These are phyloP conservation scores for Rhodotorula sp. DNA, from an alignment of 1,284 basidiomycete species.

Conservation along the genomic window DNA sequence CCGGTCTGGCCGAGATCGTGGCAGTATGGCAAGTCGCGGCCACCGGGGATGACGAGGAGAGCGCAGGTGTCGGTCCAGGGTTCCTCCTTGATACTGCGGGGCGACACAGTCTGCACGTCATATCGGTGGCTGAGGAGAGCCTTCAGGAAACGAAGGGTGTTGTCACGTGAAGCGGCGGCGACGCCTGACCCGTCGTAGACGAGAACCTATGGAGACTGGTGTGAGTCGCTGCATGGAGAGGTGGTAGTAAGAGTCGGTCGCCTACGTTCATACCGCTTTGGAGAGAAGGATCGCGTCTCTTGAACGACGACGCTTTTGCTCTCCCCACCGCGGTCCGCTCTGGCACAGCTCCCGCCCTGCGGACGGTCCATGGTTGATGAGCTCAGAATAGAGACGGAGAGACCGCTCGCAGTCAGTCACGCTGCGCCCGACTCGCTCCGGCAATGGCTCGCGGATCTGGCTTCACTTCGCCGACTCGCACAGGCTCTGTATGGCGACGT, in stretches of 20 bases:
- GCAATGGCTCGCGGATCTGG: slow-evolving; percentile 72
- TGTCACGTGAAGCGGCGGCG: slow-evolving; percentile 59
- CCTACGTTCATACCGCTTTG: too few relatives aligned
- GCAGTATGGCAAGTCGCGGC: slow-evolving; percentile 57
- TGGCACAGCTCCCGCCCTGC: neutral
- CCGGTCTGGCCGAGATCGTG: slow-evolving; percentile 52
- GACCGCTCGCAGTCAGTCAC: neutral
- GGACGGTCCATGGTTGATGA: too few relatives aligned
- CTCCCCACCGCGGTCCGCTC: too few relatives aligned
- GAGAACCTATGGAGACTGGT: slow-evolving; percentile 56
- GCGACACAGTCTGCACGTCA: slow-evolving; percentile 67
- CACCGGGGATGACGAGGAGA: slow-evolving; percentile 71
- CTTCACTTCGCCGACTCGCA: slow-evolving; percentile 69
- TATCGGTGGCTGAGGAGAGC: slow-evolving; percentile 67
- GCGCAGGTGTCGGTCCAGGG: slow-evolving; percentile 75
- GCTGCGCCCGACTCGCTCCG: slow-evolving; percentile 3
- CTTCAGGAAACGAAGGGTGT: slow-evolving; percentile 60
- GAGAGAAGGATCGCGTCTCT: too few relatives aligned
- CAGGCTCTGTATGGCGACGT: slow-evolving; percentile 88
- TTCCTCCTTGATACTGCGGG: slow-evolving; percentile 60
- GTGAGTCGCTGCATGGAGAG: too few relatives aligned
- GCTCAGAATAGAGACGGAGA: too few relatives aligned
- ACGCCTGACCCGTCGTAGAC: slow-evolving; percentile 73
- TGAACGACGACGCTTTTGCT: too few relatives aligned
- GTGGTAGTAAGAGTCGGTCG: too few relatives aligned